Percentiles rank a stretch among this genome's conserved stretches.
Evolutionary conservation across 2,329 filamentous ascomycete genomes (phyloP).

Genomic region (Penicillium sclerotigenum): DNA sequence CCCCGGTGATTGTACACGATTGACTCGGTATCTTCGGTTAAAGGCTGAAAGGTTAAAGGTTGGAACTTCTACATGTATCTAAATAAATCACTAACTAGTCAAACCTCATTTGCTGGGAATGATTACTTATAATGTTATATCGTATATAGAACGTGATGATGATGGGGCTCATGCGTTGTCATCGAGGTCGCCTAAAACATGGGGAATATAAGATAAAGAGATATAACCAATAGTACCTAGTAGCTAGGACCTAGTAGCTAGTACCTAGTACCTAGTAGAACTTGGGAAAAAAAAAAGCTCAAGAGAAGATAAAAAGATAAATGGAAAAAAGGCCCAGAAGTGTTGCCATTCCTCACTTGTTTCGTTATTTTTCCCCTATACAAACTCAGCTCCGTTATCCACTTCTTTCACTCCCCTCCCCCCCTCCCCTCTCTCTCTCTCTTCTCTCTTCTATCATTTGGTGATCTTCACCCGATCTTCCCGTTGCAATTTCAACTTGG

Average conservation of each 20-base stretch:
- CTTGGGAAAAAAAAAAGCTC: not conserved
- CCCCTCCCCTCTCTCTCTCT: constrained; percentile 9
- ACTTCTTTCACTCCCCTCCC: constrained; percentile 14
- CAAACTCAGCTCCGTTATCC: constrained; percentile 21
- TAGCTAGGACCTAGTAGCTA: too few species aligned
- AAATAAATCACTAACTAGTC: not conserved
- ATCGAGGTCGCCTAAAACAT: not conserved
- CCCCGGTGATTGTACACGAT: constrained; percentile 5
- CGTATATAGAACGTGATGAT: not conserved
- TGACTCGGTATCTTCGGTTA: constrained; percentile 9
- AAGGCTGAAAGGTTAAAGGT: not conserved
- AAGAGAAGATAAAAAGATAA: not conserved
- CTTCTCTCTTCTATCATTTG: not conserved
- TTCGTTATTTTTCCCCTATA: constrained; percentile 11
- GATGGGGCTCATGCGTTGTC: not conserved
- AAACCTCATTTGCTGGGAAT: not conserved
- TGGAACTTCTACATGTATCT: not conserved
- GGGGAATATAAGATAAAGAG: not conserved
- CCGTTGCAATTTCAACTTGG: not conserved
- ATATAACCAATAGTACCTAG: not conserved
- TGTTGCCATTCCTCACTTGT: constrained; percentile 1
- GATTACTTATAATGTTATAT: not conserved
- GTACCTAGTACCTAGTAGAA: too few species aligned
- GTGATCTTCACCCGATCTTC: not conserved
- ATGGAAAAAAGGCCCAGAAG: not conserved